Evolutionary conservation across 192 early-diverging fungal species (phyloP), one percentile per base, ranked within the genome.

Genomic region (Linnemannia elongata): DNA sequence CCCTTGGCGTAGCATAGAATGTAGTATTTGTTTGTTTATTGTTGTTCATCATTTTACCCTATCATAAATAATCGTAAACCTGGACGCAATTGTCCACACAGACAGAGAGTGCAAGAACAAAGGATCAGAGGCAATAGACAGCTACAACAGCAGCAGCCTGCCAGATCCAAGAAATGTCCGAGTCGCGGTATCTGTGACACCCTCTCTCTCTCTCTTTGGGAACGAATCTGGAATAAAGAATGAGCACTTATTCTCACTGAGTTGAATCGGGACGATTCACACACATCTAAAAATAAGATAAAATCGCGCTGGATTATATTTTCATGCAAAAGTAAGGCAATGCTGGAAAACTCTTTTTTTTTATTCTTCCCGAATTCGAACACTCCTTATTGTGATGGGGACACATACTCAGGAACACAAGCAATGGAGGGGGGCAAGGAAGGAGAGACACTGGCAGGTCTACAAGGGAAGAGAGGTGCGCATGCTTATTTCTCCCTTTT

Each of bases 1-100:
- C 94, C 22, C 83, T 94, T 77, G 93, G 93, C 0, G 76, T 55
- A 36, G 38, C 60, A 6, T 77, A 77, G 57, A 60, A 8, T 27
- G 36, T 12, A 39, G 10, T 44, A 9, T 27, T 24, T 22, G 0
- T 5, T 5, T n/a, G 0, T n/a, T 41, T 20, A 6, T 70, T 22
- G 36, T 66, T 45, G 1, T 45, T 66, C 60, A 35, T 38, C 24
- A 36, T 27, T 74, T 44, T 18, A 52, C 44, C 72, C 55, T 60
- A 66, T 66, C 12, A 66, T 66, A 66, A 66, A 66, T 66, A 33
- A 66, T 66, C 8, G 27, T 22, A 27, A 66, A 33, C 60, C 15
- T 3, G 60, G 12, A 5, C 22, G 4, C 15, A 27, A 27, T 60
- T 60, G 57, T 9, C 57, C n/a, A 3, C 57, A 45, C 10, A 12